Conservation (phyloP, 2,329 filamentous ascomycete genomes). For the Ambrosiella xylebori region DNA sequence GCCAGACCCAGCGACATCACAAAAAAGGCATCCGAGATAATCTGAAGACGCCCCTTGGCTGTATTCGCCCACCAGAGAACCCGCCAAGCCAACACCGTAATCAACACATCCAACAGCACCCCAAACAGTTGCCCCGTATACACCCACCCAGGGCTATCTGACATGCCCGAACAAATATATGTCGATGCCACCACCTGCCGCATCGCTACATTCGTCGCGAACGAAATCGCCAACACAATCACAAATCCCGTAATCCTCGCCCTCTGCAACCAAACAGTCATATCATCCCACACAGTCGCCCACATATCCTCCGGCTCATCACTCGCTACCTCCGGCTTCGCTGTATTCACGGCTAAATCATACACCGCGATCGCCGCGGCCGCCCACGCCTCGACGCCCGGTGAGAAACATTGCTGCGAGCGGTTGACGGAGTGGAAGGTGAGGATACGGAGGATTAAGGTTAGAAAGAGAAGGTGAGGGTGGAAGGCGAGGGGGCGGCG, state of each 20-base stretch:
- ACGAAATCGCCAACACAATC: conserved; percentile 20
- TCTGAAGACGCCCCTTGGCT: conserved; percentile 28
- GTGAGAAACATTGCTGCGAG: conserved; percentile 32
- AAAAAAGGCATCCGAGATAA: conserved; percentile 26
- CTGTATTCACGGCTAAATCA: conserved; percentile 6
- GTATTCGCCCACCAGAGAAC: conserved; percentile 34
- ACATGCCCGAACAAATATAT: conserved; percentile 30
- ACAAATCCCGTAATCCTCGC: conserved; percentile 15
- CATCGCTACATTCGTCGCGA: background rate
- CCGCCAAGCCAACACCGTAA: conserved; percentile 33
- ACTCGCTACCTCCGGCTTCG: background rate
- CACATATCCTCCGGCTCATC: conserved; percentile 30
- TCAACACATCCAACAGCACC: conserved; percentile 28
- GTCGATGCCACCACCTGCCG: conserved; percentile 27
- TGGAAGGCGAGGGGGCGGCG: conserved; percentile 31
- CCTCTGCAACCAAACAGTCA: conserved; percentile 29
- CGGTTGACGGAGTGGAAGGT: conserved; percentile 28
- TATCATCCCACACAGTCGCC: conserved; percentile 30
- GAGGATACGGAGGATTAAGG: conserved; percentile 31
- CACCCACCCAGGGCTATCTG: conserved; percentile 24
- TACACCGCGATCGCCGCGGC: conserved; percentile 10
- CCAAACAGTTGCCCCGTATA: conserved; percentile 27
- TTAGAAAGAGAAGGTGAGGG: conserved; percentile 26
- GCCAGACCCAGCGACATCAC: conserved; percentile 13
- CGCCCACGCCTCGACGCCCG: conserved; percentile 29